Evolutionary conservation across 2,329 filamentous ascomycete species (phyloP), one percentile per base, ranked within the genome.

Genomic region (Beauveria asiatica): DNA sequence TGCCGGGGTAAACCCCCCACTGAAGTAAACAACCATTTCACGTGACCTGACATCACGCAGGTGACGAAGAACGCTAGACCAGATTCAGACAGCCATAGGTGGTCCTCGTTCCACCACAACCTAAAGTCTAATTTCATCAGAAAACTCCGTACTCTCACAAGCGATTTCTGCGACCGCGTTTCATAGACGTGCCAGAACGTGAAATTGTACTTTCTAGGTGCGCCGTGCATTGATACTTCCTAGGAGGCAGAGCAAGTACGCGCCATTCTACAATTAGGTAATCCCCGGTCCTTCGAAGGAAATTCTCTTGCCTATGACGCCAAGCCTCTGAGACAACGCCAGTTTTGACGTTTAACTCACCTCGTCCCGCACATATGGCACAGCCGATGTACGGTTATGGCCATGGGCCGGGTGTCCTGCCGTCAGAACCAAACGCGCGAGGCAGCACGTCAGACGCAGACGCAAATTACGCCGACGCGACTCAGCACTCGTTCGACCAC

Each of bases 1-100:
- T 71, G 69, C 69, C 63, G 61, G 64, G 69, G 67, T 61, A 62
- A 54, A 61, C 50, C 63, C 62, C 61, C 61, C 62, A 52, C 52
- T 60, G 19, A 68, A 69, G 69, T 70, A 71, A 71, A 71, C 68
- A 71, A 63, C 57, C 21, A n/a, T 2, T 16, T 11, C 67, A 67
- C 66, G 67, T 68, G 66, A 67, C 54, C 23, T 25, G 37, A 42
- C 30, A 33, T 44, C 41, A n/a, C 21, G 27, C 48, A 42, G 41
- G 23, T n/a, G 10, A 13, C 25, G 19, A 57, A 13, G 13, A 11
- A 11, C 54, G 49, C 60, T 58, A 59, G 48, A 7, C 59, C 53
- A 21, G 8, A 61, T 57, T 27, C n/a, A 46, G 46, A 46, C 10
- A 10, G 5, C 46, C 17, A 30, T 21, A 30, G 17, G 6, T 19